Conservation (phyloP, 2,329 filamentous ascomycete genomes). For the Fusarium torreyae region DNA sequence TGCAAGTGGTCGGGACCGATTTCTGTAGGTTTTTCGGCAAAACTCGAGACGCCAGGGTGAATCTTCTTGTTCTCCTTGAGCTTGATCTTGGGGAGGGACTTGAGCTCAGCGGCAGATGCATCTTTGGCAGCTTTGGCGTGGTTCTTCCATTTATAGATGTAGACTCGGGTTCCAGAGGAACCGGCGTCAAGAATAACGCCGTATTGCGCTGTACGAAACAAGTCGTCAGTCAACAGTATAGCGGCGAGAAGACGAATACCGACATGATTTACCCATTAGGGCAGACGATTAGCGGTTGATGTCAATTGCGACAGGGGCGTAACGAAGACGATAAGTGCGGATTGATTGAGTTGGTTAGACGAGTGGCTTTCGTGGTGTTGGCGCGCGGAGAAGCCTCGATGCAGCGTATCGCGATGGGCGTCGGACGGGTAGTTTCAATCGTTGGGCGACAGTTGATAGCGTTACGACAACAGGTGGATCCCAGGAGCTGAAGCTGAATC, state of each 20-base stretch:
- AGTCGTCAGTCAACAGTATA: constrained; percentile 34
- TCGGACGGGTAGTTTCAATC: constrained; percentile 10
- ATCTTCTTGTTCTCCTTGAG: constrained; percentile 95
- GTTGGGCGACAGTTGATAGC: constrained; percentile 16
- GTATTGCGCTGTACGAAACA: constrained; percentile 72
- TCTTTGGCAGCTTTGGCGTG: constrained; percentile 75
- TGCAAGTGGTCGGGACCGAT: constrained; percentile 89
- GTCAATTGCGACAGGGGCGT: constrained; percentile 10
- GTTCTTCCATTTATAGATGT: constrained; percentile 95
- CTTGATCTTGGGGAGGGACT: constrained; percentile 82
- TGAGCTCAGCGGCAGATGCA: constrained; percentile 59
- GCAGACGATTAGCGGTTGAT: constrained; percentile 17
- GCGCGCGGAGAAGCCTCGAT: neutral
- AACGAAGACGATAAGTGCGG: neutral
- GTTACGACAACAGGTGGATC: constrained; percentile 37
- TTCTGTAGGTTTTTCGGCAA: constrained; percentile 80
- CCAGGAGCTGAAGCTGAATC: constrained; percentile 20
- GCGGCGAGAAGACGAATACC: constrained; percentile 32
- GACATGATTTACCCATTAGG: constrained; percentile 58
- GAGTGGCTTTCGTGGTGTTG: constrained; percentile 5
- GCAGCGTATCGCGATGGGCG: constrained; percentile 1
- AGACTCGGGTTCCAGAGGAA: constrained; percentile 94
- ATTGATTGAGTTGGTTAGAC: constrained; percentile 2
- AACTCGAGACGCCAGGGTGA: constrained; percentile 91
- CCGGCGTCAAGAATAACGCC: constrained; percentile 98